Evolutionary conservation across 78 protist species (phyloP), one percentile per base, ranked within the genome.

Genomic region (Dictyostelium firmibasis): DNA sequence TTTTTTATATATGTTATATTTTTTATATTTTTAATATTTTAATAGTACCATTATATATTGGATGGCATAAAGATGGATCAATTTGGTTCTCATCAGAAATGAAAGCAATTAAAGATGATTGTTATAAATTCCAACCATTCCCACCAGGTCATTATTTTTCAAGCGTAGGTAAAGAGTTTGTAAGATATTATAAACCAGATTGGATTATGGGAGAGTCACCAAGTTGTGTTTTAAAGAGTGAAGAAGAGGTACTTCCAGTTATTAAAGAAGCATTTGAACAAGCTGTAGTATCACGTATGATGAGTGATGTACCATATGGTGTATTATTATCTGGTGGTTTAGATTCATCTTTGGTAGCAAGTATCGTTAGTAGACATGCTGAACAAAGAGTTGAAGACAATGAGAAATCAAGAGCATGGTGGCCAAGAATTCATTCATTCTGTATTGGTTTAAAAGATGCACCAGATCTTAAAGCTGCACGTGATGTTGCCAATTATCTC

Each of bases 301-400:
- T 97, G 98, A 78, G 92, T 81, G 98, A 98, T 85, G 97, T 97
- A 27, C 98, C 98, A 18, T 93, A 96, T 79, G 99, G 98, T 78
- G 98, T 97, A 8, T 96, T 97, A n/a, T 91, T 98, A 23, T 92
- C 97, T 31, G 99, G 99, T 43, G 99, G 99, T 18, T 76, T 98
- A 38, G 99, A 98, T 91, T 96, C 98, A 29, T 79, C 95, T 6
- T 91, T 98, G 35, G 97, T 98, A 8, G 98, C 99, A 36, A 70
- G 97, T 9, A 92, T 98, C n/a, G 99, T 95, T 36, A 23, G 91
- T 60, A 76, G 98, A n/a, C 96, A 72, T n/a, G 96, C 87, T 10
- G 97, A 84, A 74, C 60, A 92, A 29, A 44, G 94, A 36, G 50
- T 53, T 27, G 95, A 84, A 74, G 96, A 96, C 72, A 3, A 44